Evolutionary conservation across 345 rosid species (phyloP), one percentile per base, ranked within the genome.

Genomic region (Salix suchowensis): DNA sequence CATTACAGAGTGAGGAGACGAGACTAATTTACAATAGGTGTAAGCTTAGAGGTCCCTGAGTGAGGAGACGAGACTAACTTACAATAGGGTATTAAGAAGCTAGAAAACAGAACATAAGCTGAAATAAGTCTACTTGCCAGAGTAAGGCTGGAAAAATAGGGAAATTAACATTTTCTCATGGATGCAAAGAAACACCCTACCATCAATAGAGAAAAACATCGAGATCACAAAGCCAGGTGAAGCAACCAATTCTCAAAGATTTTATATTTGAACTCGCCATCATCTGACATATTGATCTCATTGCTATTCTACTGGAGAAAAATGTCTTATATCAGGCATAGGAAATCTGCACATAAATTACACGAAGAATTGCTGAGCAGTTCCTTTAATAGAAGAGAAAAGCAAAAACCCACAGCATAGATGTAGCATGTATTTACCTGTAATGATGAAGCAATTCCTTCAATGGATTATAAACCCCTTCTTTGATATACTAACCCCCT

Each of bases 321-420:
- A 81, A 70, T 18, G 50, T 76, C 76, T 52, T 11, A 36, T 61
- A 52, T 55, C 14, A 61, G 72, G 58, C 73, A 65, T 7, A 67
- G 58, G 61, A 58, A 66, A 79, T 82, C 85, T 81, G 88, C 88
- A 83, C 46, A 52, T 16, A 34, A 70, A 75, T 58, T 46, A 28
- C 66, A 34, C 30, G 54, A 54, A 72, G 67, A 68, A 66, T 70
- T 71, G 34, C 55, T 69, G 16, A 30, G 55, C 68, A 55, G 28
- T n/a, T 70, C 46, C 68, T 21, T 50, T 36, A 67, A 66, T 21
- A 28, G 28, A 16, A 68, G 24, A 18, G 5, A 39, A n/a, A 24
- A 18, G 34, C 2, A 39, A 12, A 48, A 74, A 26, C 54, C 46
- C 15, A 30, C 18, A 30, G 19, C n/a, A 36, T 44, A 44, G 36